Conservation (phyloP, 192 early-diverging fungal genomes). For the Endogone sp. region DNA sequence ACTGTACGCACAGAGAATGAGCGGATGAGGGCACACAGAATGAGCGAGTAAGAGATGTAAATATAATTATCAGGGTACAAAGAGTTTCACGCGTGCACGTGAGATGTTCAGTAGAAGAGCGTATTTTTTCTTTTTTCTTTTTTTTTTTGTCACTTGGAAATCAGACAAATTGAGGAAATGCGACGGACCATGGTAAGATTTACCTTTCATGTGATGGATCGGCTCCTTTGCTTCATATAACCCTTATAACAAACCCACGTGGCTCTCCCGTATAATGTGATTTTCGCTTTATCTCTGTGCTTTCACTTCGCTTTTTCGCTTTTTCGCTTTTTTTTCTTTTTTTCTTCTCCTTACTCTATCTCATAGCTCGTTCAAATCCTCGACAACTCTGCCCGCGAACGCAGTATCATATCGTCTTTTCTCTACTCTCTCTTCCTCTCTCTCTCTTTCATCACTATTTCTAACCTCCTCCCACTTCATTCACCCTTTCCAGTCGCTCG, state of each 20-base stretch:
- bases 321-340: too few relatives aligned
- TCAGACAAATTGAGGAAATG: constrained; percentile 83
- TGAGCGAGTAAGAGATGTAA: too few relatives aligned
- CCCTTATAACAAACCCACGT: not conserved
- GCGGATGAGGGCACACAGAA: too few relatives aligned
- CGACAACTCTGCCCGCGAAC: constrained; percentile 74
- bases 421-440: not conserved
- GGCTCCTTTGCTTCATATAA: not conserved
- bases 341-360: not conserved
- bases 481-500: constrained; percentile 63
- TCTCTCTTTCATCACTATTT: constrained; percentile 2
- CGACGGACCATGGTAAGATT: constrained; percentile 65
- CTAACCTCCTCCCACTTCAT: not conserved
- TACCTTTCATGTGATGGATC: not conserved
- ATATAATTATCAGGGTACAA: too few relatives aligned
- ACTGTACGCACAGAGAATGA: too few relatives aligned
- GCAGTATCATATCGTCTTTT: constrained; percentile 50
- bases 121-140: constrained; percentile 8
- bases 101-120: too few relatives aligned
- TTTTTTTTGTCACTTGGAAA: too few relatives aligned
- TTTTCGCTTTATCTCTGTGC: not conserved
- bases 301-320: too few relatives aligned
- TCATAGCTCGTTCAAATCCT: constrained; percentile 76
- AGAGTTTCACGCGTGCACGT: too few relatives aligned
- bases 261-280: not conserved